Evolutionary conservation across 108 stramenopile species (phyloP).

Genomic region (Cyclostephanos invisitatus): DNA sequence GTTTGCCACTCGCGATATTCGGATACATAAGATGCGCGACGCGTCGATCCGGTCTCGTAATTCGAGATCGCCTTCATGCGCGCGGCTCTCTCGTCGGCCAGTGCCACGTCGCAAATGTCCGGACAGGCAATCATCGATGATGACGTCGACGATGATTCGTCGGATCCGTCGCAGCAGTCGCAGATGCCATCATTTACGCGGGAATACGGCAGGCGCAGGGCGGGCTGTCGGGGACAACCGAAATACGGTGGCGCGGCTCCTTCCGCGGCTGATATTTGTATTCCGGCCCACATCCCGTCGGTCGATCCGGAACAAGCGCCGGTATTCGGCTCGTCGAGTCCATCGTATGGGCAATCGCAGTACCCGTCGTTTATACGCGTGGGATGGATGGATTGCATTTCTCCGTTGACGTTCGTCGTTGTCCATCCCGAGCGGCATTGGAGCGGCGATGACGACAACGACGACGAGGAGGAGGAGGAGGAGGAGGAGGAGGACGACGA

Average conservation of each 20-base stretch:
- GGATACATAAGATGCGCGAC: conserved; percentile 40
- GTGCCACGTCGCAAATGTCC: conserved; percentile 64
- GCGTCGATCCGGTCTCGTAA: conserved; percentile 50
- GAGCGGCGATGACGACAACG: background rate
- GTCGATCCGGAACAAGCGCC: conserved; percentile 71
- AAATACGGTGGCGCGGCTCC: conserved; percentile 11
- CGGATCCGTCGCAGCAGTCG: conserved; percentile 83
- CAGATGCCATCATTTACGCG: conserved; percentile 80
- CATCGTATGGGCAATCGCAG: conserved; percentile 79
- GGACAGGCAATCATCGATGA: conserved; percentile 31
- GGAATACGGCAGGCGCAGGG: conserved; percentile 53
- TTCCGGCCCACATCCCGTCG: conserved; percentile 56
- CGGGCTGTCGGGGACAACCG: conserved; percentile 64
- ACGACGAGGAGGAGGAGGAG: background rate
- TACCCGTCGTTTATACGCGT: conserved; percentile 74
- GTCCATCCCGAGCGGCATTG: conserved; percentile 13
- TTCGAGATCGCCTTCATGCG: conserved; percentile 23
- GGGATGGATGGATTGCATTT: conserved; percentile 37
- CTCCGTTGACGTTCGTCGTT: background rate
- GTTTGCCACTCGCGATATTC: conserved; percentile 43
- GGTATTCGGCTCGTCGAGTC: conserved; percentile 68
- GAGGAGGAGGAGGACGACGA: conserved; percentile 7
- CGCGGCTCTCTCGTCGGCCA: conserved; percentile 53
- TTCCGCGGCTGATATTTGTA: background rate
- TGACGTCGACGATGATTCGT: conserved; percentile 38